A percentile compares a stretch with the other conserved stretches of the same genome.
Evolutionary conservation across 495 filamentous ascomycete species (phyloP).

Genomic region (Podospora comata): DNA sequence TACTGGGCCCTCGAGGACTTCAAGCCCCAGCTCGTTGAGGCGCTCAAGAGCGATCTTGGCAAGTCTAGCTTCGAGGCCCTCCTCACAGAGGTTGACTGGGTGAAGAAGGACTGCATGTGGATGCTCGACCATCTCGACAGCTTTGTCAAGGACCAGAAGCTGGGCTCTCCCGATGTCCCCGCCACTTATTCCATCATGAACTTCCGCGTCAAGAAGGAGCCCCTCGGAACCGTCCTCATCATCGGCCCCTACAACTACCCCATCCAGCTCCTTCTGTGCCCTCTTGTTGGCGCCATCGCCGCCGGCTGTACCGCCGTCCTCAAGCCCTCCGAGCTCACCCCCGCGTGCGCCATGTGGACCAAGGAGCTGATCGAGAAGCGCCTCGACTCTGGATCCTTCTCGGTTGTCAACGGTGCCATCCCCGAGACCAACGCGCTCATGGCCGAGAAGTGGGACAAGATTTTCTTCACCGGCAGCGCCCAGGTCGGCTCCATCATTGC

Average conservation of each 20-base stretch:
- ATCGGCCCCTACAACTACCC: constrained; percentile 96
- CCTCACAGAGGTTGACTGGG: constrained; percentile 68
- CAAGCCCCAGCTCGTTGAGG: constrained; percentile 62
- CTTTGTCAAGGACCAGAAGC: constrained; percentile 78
- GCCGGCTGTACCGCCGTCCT: constrained; percentile 85
- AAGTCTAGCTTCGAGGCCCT: constrained; percentile 68
- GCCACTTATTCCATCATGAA: constrained; percentile 61
- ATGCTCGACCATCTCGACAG: constrained; percentile 69
- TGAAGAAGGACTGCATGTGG: constrained; percentile 74
- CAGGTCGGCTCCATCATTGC: constrained; percentile 82
- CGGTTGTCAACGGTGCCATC: constrained; percentile 74
- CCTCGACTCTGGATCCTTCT: constrained; percentile 75
- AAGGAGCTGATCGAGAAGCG: constrained; percentile 69
- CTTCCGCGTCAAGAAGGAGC: constrained; percentile 83
- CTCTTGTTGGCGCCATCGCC: constrained; percentile 83
- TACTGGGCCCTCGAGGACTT: constrained; percentile 89
- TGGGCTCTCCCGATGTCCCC: constrained; percentile 59
- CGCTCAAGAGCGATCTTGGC: constrained; percentile 68
- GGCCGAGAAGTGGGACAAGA: constrained; percentile 92
- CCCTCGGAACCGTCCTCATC: constrained; percentile 75
- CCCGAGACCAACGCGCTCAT: constrained; percentile 78
- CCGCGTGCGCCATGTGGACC: constrained; percentile 69
- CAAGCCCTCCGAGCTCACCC: constrained; percentile 84
- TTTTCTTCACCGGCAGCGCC: constrained; percentile 86
- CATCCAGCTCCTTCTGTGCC: constrained; percentile 71